Conservation (phyloP, 192 early-diverging fungal species). For the Gonapodya prolifera region DNA sequence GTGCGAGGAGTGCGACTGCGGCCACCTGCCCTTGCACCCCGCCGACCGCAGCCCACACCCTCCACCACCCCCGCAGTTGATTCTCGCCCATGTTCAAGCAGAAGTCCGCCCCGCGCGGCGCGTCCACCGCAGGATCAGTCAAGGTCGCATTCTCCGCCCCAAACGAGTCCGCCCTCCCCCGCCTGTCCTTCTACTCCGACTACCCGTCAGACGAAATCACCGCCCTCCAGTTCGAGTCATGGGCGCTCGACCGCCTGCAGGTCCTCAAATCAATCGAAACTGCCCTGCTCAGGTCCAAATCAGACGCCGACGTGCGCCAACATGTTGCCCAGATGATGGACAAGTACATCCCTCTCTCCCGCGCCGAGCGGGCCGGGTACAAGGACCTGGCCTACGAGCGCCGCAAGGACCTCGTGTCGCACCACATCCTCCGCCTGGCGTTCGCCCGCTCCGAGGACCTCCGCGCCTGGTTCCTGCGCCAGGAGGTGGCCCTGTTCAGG, state of each 20-base stretch:
- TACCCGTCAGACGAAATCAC: slow-evolving; percentile 55
- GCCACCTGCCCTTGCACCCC: too few relatives aligned
- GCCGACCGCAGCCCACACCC: too few relatives aligned
- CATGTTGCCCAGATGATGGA: slow-evolving; percentile 35
- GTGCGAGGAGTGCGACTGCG: too few relatives aligned
- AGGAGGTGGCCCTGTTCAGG: slow-evolving; percentile 54
- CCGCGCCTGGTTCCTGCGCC: slow-evolving; percentile 60
- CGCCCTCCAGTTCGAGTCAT: slow-evolving; percentile 60
- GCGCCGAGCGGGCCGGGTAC: slow-evolving; percentile 16
- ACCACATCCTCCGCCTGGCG: slow-evolving; percentile 69
- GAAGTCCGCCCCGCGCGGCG: not conserved
- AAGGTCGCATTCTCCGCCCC: not conserved
- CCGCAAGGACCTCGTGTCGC: slow-evolving; percentile 67
- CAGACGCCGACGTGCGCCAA: slow-evolving; percentile 39
- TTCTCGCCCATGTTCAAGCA: not conserved
- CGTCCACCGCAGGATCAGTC: not conserved
- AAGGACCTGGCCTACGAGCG: slow-evolving; percentile 43
- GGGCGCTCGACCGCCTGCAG: slow-evolving; percentile 58
- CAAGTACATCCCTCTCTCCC: slow-evolving; percentile 48
- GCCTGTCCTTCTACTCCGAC: slow-evolving; percentile 54
- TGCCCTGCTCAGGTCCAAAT: slow-evolving; percentile 56
- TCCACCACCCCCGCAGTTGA: too few relatives aligned
- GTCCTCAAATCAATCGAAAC: slow-evolving; percentile 77
- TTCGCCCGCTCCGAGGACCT: slow-evolving; percentile 48
- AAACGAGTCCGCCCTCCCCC: not conserved